Conservation (phyloP, 495 filamentous ascomycete genomes). For the Trichoderma erinaceum region DNA sequence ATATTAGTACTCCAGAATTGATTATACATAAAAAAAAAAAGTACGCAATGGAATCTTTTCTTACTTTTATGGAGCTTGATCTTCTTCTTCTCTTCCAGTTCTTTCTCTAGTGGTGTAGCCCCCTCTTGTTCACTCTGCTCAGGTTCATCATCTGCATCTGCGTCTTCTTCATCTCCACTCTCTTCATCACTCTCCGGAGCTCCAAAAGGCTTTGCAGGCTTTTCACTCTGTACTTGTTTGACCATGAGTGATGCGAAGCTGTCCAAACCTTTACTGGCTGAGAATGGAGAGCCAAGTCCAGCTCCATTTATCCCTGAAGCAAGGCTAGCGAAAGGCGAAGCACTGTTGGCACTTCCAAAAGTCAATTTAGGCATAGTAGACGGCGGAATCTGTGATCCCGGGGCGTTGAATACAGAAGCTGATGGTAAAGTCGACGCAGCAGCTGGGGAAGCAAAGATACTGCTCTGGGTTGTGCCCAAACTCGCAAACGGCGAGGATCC, state of each 20-base stretch:
- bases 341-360: slow-evolving; percentile 29
- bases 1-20: slow-evolving; percentile 23
- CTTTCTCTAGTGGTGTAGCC: slow-evolving; percentile 35
- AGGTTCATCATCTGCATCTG: slow-evolving; percentile 33
- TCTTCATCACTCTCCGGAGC: slow-evolving; percentile 55
- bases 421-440: slow-evolving; percentile 25
- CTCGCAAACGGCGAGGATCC: slow-evolving; percentile 39
- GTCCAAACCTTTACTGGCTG: slow-evolving; percentile 40
- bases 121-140: slow-evolving; percentile 40
- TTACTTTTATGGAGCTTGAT: slow-evolving; percentile 61
- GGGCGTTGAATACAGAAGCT: slow-evolving; percentile 25
- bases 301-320: slow-evolving; percentile 22
- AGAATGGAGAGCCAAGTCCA: slow-evolving; percentile 33
- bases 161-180: slow-evolving; percentile 41
- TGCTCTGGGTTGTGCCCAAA: slow-evolving; percentile 18
- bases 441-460: slow-evolving; percentile 10
- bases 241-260: slow-evolving; percentile 58
- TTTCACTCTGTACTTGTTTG: slow-evolving; percentile 40
- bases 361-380: slow-evolving; percentile 30
- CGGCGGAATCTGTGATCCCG: slow-evolving; percentile 18
- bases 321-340: slow-evolving; percentile 38
- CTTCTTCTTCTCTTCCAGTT: slow-evolving; percentile 54
- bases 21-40: neutral
- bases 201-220: slow-evolving; percentile 64
- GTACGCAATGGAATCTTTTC: slow-evolving; percentile 19